A percentile compares a stretch with the other conserved stretches of the same genome.
phyloP scores from a whole-genome alignment of 148 eudicot genomes.

The Rhododendron vialii region DNA sequence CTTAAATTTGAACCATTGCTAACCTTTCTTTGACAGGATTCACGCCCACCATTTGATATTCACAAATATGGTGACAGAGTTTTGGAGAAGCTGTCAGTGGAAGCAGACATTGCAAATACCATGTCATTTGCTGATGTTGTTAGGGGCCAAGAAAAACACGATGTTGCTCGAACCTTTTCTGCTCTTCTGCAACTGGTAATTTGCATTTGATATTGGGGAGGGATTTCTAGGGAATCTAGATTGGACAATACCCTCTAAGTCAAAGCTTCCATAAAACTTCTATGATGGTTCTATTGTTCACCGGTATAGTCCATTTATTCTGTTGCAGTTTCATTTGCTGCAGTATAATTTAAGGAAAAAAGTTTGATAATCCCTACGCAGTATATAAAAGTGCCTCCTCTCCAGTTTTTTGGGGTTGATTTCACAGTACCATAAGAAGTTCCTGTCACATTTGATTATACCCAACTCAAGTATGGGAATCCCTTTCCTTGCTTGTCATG shows the following conservation, averaged over 20 bases:
- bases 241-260: background rate
- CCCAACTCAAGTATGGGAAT: background rate
- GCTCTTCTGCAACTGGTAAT: conserved; percentile 87
- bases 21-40: conserved; percentile 46
- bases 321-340: background rate
- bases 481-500: background rate
- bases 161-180: conserved; percentile 83
- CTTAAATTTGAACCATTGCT: background rate
- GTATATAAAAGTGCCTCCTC: background rate
- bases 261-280: background rate
- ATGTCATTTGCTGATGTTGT: conserved; percentile 70
- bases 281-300: background rate
- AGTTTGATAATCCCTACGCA: background rate
- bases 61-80: conserved; percentile 71
- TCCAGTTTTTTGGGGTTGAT: background rate
- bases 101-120: conserved; percentile 27
- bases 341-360: background rate
- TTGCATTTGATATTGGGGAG: background rate
- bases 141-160: conserved; percentile 71
- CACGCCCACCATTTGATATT: conserved; percentile 83
- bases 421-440: background rate
- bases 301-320: background rate
- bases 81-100: conserved; percentile 48
- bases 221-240: background rate
- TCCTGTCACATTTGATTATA: background rate